These are phyloP conservation scores for Scalesia atractyloides DNA, from an alignment of 129 eudicot genomes.

Conservation along the genomic window DNA sequence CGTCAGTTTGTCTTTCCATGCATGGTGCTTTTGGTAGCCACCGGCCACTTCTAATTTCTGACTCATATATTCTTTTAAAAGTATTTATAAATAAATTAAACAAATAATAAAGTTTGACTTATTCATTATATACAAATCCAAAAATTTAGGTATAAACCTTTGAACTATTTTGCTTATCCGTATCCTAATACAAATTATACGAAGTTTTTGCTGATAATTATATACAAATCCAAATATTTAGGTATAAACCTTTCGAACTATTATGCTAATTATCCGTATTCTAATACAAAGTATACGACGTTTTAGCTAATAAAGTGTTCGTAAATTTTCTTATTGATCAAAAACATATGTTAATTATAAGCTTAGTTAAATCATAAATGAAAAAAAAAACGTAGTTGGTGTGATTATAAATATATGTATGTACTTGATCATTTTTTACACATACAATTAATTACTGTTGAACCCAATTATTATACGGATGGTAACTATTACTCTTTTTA, in stretches of 20 bases:
- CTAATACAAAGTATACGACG: background rate
- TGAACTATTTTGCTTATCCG: background rate
- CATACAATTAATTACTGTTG: no score
- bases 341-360: background rate
- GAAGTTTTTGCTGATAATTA: background rate
- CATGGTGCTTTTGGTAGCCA: conserved; percentile 31
- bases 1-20: conserved; percentile 29
- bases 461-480: no score
- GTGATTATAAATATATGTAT: background rate
- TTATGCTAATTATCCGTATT: background rate
- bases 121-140: background rate
- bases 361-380: no score
- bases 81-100: background rate
- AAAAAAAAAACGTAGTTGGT: background rate
- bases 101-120: conserved; percentile 24
- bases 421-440: no score
- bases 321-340: background rate
- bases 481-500: no score
- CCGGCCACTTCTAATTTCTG: conserved; percentile 18
- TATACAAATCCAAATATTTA: background rate
- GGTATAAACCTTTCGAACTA: background rate
- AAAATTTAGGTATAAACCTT: background rate
- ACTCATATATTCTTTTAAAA: conserved; percentile 23
- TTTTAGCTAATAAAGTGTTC: background rate
- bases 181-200: background rate